Conservation (phyloP, 768 basidiomycete species). For the Gelatoporia subvermispora region DNA sequence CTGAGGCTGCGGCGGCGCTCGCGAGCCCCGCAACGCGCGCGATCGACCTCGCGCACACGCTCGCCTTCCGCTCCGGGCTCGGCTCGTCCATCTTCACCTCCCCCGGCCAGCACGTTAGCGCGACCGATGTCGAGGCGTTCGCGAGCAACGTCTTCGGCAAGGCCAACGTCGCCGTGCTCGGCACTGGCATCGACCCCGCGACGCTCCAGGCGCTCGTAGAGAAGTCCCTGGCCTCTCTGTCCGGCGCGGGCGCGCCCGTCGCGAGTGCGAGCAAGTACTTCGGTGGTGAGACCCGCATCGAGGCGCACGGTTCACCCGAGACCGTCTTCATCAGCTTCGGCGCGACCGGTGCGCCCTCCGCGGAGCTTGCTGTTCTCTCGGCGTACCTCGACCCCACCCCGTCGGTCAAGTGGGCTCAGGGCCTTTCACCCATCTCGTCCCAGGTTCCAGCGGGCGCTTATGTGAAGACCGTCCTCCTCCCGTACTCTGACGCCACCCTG, state of each 20-base stretch:
- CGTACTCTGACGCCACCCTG: constrained; percentile 89
- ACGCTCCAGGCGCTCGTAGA: constrained; percentile 68
- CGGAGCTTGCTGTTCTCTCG: constrained; percentile 75
- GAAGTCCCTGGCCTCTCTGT: constrained; percentile 51
- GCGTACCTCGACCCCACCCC: constrained; percentile 75
- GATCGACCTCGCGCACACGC: constrained; percentile 79
- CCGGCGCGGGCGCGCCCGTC: constrained; percentile 31
- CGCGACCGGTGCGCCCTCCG: constrained; percentile 51
- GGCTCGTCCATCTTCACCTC: constrained; percentile 86
- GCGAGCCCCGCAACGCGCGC: constrained; percentile 64
- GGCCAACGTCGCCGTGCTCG: constrained; percentile 80
- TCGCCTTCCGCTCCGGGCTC: constrained; percentile 94
- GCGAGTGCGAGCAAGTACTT: constrained; percentile 52
- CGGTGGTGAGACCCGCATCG: constrained; percentile 83
- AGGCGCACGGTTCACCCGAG: constrained; percentile 53
- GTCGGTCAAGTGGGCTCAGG: constrained; percentile 84
- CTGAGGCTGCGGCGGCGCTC: constrained; percentile 61
- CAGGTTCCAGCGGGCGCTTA: constrained; percentile 53
- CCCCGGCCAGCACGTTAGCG: constrained; percentile 57
- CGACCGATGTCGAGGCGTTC: constrained; percentile 67
- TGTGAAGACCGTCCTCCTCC: constrained; percentile 71
- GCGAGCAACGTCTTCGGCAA: constrained; percentile 71
- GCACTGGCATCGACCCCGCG: constrained; percentile 76
- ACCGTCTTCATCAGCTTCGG: constrained; percentile 91
- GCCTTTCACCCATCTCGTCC: constrained; percentile 63